These are phyloP conservation scores for Arachnopeziza araneosa DNA, from an alignment of 2,329 filamentous ascomycete genomes.

Conservation along the genomic window DNA sequence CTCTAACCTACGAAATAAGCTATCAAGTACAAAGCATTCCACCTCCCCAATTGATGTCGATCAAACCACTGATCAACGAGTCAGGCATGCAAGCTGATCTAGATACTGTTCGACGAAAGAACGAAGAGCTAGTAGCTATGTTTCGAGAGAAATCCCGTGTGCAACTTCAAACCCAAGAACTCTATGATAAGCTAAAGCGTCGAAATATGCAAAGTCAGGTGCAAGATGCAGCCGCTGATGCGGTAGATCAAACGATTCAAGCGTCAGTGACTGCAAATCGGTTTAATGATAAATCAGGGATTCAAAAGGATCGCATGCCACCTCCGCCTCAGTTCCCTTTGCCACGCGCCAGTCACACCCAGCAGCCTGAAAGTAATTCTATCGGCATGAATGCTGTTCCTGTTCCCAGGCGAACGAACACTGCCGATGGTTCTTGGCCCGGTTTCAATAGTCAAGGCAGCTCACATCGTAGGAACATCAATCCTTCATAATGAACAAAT, in stretches of 20 bases:
- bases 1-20: conserved; percentile 55
- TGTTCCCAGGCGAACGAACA: background rate
- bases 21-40: conserved; percentile 46
- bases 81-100: conserved; percentile 55
- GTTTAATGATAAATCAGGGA: conserved; percentile 21
- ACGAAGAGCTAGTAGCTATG: conserved; percentile 62
- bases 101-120: conserved; percentile 60
- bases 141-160: conserved; percentile 67
- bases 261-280: conserved; percentile 23
- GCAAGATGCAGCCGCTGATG: conserved; percentile 47
- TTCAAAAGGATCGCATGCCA: conserved; percentile 15
- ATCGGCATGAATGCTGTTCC: background rate
- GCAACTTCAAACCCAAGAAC: conserved; percentile 61
- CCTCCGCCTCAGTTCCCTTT: conserved; percentile 14
- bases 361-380: conserved; percentile 3
- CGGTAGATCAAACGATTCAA: conserved; percentile 38
- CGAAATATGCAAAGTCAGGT: conserved; percentile 50
- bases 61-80: conserved; percentile 6
- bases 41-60: background rate
- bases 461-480: conserved; percentile 12
- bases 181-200: conserved; percentile 56
- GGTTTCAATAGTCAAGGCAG: conserved; percentile 20
- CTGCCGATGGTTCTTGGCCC: conserved; percentile 16
- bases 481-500: background rate
- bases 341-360: conserved; percentile 9